phyloP scores from a whole-genome alignment of 257 asterid species.

The Nicotiana sylvestris region DNA sequence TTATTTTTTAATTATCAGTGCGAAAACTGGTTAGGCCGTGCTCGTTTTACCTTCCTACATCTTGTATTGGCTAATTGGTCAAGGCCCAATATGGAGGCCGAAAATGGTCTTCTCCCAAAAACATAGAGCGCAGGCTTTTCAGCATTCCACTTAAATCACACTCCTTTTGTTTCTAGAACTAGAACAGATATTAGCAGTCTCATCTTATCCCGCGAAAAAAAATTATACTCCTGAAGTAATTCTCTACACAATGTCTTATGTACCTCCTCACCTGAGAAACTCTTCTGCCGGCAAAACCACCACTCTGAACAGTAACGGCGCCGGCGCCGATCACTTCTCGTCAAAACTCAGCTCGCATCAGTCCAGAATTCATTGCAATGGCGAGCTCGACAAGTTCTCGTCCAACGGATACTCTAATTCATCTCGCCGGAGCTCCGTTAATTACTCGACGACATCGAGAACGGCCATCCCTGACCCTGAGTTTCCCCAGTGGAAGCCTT shows the following conservation, averaged over 20 bases:
- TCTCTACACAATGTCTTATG: conserved; percentile 66
- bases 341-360: conserved; percentile 35
- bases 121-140: not conserved
- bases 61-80: not conserved
- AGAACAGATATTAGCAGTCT: not conserved
- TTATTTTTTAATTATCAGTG: no score
- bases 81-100: not conserved
- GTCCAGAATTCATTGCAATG: conserved; percentile 25
- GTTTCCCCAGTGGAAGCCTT: conserved; percentile 68
- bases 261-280: conserved; percentile 84
- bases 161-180: not conserved
- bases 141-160: conserved; percentile 1
- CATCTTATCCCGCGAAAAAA: conserved; percentile 30
- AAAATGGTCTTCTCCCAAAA: not conserved
- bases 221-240: not conserved
- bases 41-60: no score
- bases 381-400: conserved; percentile 4
- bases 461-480: conserved; percentile 42
- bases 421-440: conserved; percentile 43
- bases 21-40: no score
- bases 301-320: conserved; percentile 25
- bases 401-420: conserved; percentile 33
- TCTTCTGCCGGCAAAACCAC: conserved; percentile 37
- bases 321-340: conserved; percentile 29
- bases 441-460: conserved; percentile 32